Evolutionary conservation across 2,329 filamentous ascomycete genomes (phyloP).

Genomic region (Nothophoma quercina): DNA sequence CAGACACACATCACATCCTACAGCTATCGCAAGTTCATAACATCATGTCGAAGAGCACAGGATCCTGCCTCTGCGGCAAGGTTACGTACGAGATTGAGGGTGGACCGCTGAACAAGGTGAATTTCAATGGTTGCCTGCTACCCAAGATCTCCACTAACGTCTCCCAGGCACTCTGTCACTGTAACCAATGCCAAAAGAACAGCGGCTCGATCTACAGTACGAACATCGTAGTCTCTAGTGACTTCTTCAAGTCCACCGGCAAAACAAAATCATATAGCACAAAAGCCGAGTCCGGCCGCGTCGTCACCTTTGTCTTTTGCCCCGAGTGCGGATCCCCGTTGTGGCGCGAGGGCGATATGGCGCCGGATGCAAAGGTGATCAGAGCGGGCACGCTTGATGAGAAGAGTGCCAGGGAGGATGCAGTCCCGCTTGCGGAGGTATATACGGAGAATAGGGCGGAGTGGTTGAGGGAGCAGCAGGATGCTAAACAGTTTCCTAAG

Average conservation of each 20-base stretch:
- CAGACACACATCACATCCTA: not conserved
- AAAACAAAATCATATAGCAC: conserved; percentile 15
- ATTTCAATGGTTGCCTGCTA: too few relatives aligned
- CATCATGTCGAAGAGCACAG: conserved; percentile 14
- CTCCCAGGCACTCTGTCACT: conserved; percentile 13
- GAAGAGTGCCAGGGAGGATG: conserved; percentile 9
- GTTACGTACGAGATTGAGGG: conserved; percentile 16
- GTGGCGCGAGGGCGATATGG: conserved; percentile 17
- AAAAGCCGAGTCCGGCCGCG: conserved; percentile 15
- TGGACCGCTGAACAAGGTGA: conserved; percentile 10
- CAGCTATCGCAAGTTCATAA: too few relatives aligned
- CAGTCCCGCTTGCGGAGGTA: conserved; percentile 7
- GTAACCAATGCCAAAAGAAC: conserved; percentile 17
- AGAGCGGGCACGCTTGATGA: conserved; percentile 12
- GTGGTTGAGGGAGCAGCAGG: conserved; percentile 15
- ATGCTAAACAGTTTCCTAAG: conserved; percentile 16
- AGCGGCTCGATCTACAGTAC: conserved; percentile 9
- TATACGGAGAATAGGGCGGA: conserved; percentile 15
- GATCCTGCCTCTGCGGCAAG: conserved; percentile 17
- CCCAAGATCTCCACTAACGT: too few relatives aligned
- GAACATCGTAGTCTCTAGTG: conserved; percentile 12
- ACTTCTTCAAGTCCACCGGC: conserved; percentile 15
- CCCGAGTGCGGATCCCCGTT: conserved; percentile 14
- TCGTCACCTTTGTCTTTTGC: conserved; percentile 17
- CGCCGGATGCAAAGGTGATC: conserved; percentile 13